Evolutionary conservation across 352 stramenopile species (phyloP), one percentile per base, ranked within the genome.

Genomic region (Globisporangium lucens): DNA sequence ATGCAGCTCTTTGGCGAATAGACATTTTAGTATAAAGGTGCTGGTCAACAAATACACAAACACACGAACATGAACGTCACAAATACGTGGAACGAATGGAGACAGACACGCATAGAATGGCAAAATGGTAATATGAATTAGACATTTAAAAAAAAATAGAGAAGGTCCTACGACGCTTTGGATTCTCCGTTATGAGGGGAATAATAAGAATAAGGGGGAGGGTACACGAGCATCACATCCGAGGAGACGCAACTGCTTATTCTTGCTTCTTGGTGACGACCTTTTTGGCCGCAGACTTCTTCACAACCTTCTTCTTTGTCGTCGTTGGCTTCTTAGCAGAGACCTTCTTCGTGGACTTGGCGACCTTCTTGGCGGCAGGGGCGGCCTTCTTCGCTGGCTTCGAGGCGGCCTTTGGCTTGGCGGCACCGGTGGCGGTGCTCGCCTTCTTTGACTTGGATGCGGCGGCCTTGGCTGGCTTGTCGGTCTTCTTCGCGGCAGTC

Each of bases 161-260:
- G 71, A 69, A 51, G 17, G 15, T 22, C 41, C 47, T 61, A 81
- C 75, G 69, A 61, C 64, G 70, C 71, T 69, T 57, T 65, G 65
- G 61, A 72, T 82, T 79, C 74, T 73, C 70, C 68, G 52, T n/a
- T 30, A 0, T 12, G 5, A 27, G 27, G 30, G 68, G 71, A 75
- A 83, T 80, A 87, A 85, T 87, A 87, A 87, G 70, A 83, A 89
- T 89, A 89, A 63, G 53, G 61, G 66, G 22, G 56, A 58, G 57
- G 43, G 41, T 63, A 67, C 65, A 68, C 24, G 22, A 49, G 51
- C 22, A 53, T 10, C 43, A 7, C 36, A 30, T 47, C 33, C 6
- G 13, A 33, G 41, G 49, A 53, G 55, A 68, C n/a, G 17, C 7
- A 38, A 22, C 12, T 27, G 61, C 56, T 72, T 65, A 72, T 33